phyloP scores from a whole-genome alignment of 2,329 filamentous ascomycete species.

The Parastagonospora nodorum region DNA sequence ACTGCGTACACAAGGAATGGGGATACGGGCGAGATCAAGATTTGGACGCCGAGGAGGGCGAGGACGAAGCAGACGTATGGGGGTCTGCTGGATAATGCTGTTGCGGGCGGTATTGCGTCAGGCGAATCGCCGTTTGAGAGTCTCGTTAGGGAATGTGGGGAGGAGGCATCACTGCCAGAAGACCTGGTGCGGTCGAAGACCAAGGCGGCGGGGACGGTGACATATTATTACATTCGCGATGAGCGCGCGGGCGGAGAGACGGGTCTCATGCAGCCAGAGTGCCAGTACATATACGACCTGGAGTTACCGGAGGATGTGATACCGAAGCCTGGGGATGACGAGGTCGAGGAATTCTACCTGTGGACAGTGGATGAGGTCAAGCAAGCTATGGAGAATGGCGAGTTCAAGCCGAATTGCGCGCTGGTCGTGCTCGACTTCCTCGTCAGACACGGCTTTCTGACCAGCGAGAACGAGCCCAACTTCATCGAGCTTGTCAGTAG shows the following conservation, averaged over 20 bases:
- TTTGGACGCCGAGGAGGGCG: constrained; percentile 85
- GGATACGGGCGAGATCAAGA: constrained; percentile 63
- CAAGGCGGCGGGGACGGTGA: constrained; percentile 70
- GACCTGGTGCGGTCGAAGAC: constrained; percentile 67
- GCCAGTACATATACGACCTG: constrained; percentile 89
- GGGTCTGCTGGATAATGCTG: constrained; percentile 93
- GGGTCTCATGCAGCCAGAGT: constrained; percentile 85
- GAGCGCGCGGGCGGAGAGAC: constrained; percentile 77
- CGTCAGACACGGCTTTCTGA: constrained; percentile 80
- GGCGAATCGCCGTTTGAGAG: constrained; percentile 81
- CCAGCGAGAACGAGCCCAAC: constrained; percentile 75
- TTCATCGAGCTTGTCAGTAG: constrained; percentile 76
- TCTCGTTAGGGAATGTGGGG: constrained; percentile 81
- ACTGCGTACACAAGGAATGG: constrained; percentile 42
- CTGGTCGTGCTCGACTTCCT: constrained; percentile 88
- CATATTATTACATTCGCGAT: constrained; percentile 84
- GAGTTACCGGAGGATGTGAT: constrained; percentile 71
- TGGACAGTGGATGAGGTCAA: constrained; percentile 78
- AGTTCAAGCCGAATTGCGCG: constrained; percentile 94
- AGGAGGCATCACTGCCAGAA: constrained; percentile 83
- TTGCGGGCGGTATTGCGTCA: constrained; percentile 82
- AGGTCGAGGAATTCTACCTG: constrained; percentile 84
- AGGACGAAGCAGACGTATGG: constrained; percentile 83
- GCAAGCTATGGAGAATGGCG: constrained; percentile 68
- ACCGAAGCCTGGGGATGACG: constrained; percentile 80